Evolutionary conservation across 129 eudicot genomes (phyloP), one percentile per base, ranked within the genome.

Genomic region (Flaveria sonorensis): DNA sequence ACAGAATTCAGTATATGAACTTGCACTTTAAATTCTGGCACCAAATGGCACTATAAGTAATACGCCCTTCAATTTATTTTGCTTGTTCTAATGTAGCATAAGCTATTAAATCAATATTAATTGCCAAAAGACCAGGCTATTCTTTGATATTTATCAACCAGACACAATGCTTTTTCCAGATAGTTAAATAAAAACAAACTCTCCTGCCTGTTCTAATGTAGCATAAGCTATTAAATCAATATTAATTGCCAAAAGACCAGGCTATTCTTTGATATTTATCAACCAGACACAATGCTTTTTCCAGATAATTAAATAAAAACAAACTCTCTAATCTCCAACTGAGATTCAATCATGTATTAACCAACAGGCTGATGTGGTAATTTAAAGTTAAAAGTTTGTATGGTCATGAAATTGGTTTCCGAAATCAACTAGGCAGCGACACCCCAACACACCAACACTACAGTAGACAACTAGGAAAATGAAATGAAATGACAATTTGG

Each of bases 361-460:
- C 77, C 77, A 70, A 70, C 72, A 60, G 23, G 63, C 30, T 28
- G 51, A 20, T 57, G 52, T 70, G 63, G 9, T 45, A 40, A 77
- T 42, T 26, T 8, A 70, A 18, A 57, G 14, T 57, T 59, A 7
- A 57, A 39, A 24, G 71, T 40, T 46, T 28, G 16, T 19, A 11
- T 47, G 19, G 77, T 62, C 45, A 70, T 70, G 18, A 3, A 78
- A 60, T 32, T 70, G 16, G 61, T 47, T 47, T 13, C 43, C 7
- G 46, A 56, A 43, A 56, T 24, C 68, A 56, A 13, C 47, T 46
- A 45, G 51, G 23, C 63, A 36, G 43, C 36, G 53, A 39, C 48
- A 65, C 26, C 2, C 48, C 26, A 28, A 48, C 14, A 61, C 60
- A 30, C 3, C n/a, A 42, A 30, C 36, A 30, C 36, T 30, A 30